Conservation (phyloP, 345 rosid genomes). For the Aegle marmelos region DNA sequence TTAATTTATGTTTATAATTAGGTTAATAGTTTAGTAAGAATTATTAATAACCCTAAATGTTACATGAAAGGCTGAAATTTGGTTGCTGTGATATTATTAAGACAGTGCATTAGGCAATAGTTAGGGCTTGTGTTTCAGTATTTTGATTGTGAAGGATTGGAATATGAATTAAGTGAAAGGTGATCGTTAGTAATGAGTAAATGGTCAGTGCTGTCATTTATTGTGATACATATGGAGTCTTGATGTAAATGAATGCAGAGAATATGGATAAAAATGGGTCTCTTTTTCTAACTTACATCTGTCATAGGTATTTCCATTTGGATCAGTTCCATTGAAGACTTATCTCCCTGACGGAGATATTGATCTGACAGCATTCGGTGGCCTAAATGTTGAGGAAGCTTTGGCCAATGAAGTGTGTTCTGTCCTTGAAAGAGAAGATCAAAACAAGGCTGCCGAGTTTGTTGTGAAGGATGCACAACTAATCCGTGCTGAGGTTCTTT, state of each 20-base stretch:
- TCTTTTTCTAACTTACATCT: slow-evolving; percentile 7
- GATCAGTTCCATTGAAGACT: slow-evolving; percentile 90
- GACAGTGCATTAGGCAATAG: background rate
- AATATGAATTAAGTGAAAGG: background rate
- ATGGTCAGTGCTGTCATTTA: background rate
- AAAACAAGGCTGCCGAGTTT: slow-evolving; percentile 49
- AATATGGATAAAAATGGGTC: background rate
- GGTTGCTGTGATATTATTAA: background rate
- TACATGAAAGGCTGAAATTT: background rate
- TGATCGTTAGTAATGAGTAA: too few species aligned
- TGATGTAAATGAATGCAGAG: background rate
- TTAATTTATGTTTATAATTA: background rate
- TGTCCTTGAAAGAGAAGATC: slow-evolving; percentile 71
- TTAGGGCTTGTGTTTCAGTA: background rate
- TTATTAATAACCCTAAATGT: background rate
- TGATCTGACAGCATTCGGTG: slow-evolving; percentile 83
- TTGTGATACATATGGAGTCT: background rate
- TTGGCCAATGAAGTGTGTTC: slow-evolving; percentile 52
- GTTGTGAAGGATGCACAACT: slow-evolving; percentile 71
- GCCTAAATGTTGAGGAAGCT: slow-evolving; percentile 52
- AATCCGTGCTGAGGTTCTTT: slow-evolving; percentile 71
- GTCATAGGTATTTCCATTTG: slow-evolving; percentile 79
- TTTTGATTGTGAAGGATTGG: background rate
- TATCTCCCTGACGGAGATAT: slow-evolving; percentile 98
- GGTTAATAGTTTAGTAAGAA: background rate